Conservation (phyloP, 2,329 filamentous ascomycete species). For the Apiospora arundinis region DNA sequence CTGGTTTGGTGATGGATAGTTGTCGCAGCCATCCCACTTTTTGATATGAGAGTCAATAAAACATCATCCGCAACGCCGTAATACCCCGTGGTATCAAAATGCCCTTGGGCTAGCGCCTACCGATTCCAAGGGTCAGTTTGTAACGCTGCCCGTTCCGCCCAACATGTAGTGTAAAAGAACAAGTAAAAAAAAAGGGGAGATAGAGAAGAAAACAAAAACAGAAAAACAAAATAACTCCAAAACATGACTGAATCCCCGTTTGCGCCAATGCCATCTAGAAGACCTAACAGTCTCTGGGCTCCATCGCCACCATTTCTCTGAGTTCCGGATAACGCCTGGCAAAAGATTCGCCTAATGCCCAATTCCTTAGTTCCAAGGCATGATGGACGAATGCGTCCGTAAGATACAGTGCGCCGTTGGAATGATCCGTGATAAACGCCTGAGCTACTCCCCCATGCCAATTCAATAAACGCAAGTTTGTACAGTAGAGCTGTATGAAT, state of each 20-base stretch:
- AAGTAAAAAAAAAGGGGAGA: neutral
- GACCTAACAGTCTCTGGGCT: conserved; percentile 15
- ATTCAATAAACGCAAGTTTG: conserved; percentile 42
- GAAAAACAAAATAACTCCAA: neutral
- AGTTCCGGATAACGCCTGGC: conserved; percentile 38
- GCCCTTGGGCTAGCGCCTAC: conserved; percentile 20
- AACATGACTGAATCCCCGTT: neutral
- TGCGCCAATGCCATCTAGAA: neutral
- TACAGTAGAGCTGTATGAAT: conserved; percentile 43
- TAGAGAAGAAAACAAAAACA: neutral
- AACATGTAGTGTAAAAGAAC: neutral
- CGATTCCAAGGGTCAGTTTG: conserved; percentile 10
- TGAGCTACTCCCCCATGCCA: conserved; percentile 39
- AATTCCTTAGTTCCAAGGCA: conserved; percentile 35
- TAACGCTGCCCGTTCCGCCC: conserved; percentile 13
- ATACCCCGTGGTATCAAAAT: conserved; percentile 23
- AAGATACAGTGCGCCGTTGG: conserved; percentile 36
- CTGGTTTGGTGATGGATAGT: conserved; percentile 16
- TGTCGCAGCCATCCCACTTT: conserved; percentile 18
- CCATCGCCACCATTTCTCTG: conserved; percentile 30
- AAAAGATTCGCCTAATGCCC: conserved; percentile 36
- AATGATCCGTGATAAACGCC: conserved; percentile 35
- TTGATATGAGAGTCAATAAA: conserved; percentile 19
- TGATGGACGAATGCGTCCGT: conserved; percentile 35
- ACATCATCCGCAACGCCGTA: conserved; percentile 20